phyloP scores from a whole-genome alignment of 306 rosid species.

The Cucumis hystrix region DNA sequence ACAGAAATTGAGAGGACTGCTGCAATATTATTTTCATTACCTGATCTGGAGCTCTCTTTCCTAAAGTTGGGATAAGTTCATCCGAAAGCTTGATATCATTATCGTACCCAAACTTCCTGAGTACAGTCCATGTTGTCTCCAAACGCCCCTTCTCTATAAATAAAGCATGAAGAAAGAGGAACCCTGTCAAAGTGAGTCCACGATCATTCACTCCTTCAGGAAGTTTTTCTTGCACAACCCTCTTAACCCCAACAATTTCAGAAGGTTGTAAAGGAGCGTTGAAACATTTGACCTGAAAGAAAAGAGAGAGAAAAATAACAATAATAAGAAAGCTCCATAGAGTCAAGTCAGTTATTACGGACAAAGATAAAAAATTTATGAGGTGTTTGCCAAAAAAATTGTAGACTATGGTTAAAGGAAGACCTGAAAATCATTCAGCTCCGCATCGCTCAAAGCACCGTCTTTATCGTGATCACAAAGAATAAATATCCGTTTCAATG shows the following conservation, averaged over 20 bases:
- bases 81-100: constrained; percentile 89
- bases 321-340: neutral
- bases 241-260: constrained; percentile 82
- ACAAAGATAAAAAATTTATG: neutral
- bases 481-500: constrained; percentile 90
- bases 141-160: constrained; percentile 95
- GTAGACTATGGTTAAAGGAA: neutral
- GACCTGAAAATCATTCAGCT: constrained; percentile 54
- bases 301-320: neutral
- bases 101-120: constrained; percentile 87
- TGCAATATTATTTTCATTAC: constrained; percentile 15
- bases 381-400: neutral
- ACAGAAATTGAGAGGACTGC: neutral
- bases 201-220: constrained; percentile 96
- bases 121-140: constrained; percentile 97
- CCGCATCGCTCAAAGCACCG: constrained; percentile 65
- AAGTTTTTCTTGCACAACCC: constrained; percentile 82
- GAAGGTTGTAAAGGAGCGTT: constrained; percentile 96
- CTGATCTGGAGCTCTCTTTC: constrained; percentile 73
- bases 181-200: constrained; percentile 94
- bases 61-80: constrained; percentile 51
- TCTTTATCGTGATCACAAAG: constrained; percentile 89
- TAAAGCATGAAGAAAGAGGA: constrained; percentile 92
- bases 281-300: constrained; percentile 87
- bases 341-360: neutral